Evolutionary conservation across 2,329 filamentous ascomycete species (phyloP), one percentile per base, ranked within the genome.

Genomic region (Sporothrix pallida): DNA sequence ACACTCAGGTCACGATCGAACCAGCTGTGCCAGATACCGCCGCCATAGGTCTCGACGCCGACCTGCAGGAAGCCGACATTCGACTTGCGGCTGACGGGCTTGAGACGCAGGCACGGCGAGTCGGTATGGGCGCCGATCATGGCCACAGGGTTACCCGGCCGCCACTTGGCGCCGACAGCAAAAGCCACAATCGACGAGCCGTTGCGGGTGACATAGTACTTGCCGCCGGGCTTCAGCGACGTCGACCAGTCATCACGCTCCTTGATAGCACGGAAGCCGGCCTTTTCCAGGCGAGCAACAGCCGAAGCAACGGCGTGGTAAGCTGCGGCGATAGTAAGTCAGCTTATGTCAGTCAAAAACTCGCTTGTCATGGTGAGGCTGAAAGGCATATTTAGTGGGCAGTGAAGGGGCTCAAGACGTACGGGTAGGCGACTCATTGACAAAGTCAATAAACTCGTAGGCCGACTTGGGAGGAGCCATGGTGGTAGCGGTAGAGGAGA

Each of bases 41-140:
- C 96, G 71, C 96, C 96, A 80, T 99, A 99, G 1, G 94, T 95
- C 86, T 99, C 96, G 70, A 98, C 95, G 71, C 95, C 96, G 73
- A 99, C 91, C 83, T 99, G 96, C 76, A 98, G 84, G 82, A 96
- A 99, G 13, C 95, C 95, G 76, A 93, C 92, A 73, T 89, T 90
- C 79, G 89, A 88, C 84, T 95, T 96, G 84, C 95, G 97, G 80
- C 93, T 97, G 58, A 97, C 91, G 13, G 96, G 96, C 86, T 99
- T 99, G 81, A 99, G 86, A 74, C 95, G 91, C 69, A 99, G 88
- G 78, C 93, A 95, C 6, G 94, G 94, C 12, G 95, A 98, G 83
- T 99, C 96, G 74, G 96, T 98, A 83, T 99, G 95, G 54, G 96
- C 95, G 78, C 95, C 96, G 75, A 99, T 90, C 89, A 98, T 97